A percentile compares a stretch with the other conserved stretches of the same genome.
These are phyloP conservation scores for Pharnaceum exiguum DNA, from an alignment of 148 eudicot genomes.

Conservation along the genomic window DNA sequence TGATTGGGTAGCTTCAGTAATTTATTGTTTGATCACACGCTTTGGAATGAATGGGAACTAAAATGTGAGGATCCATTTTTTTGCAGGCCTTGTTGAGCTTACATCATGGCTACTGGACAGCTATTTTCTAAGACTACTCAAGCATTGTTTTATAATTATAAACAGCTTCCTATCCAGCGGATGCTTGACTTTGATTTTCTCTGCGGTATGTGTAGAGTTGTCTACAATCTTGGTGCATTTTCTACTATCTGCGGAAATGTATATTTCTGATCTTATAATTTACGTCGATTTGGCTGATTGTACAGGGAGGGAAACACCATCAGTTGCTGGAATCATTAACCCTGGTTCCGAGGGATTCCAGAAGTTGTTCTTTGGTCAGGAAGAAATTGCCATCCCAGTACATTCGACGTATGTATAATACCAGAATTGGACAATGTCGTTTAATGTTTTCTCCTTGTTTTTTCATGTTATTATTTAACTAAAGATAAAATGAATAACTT, in stretches of 20 bases:
- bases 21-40: background rate
- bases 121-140: constrained; percentile 92
- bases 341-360: constrained; percentile 99
- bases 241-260: background rate
- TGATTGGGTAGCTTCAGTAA: background rate
- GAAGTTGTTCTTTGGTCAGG: constrained; percentile 96
- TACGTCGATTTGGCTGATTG: constrained; percentile 1
- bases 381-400: constrained; percentile 97
- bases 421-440: no score
- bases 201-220: constrained; percentile 49
- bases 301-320: constrained; percentile 96
- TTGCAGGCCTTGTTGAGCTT: constrained; percentile 30
- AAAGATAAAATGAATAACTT: no score
- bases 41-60: background rate
- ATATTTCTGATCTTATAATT: background rate
- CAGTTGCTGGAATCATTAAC: constrained; percentile 94
- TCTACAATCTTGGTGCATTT: background rate
- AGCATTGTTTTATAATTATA: constrained; percentile 90
- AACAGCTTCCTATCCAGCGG: constrained; percentile 92
- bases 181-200: constrained; percentile 99
- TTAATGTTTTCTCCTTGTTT: no score
- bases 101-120: constrained; percentile 90
- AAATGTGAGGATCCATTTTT: background rate
- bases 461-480: no score
- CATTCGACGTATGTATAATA: constrained; percentile 82